These are phyloP conservation scores for Nadsonia starkeyi-henricii DNA, from an alignment of 1,139 yeast genomes.

Conservation along the genomic window DNA sequence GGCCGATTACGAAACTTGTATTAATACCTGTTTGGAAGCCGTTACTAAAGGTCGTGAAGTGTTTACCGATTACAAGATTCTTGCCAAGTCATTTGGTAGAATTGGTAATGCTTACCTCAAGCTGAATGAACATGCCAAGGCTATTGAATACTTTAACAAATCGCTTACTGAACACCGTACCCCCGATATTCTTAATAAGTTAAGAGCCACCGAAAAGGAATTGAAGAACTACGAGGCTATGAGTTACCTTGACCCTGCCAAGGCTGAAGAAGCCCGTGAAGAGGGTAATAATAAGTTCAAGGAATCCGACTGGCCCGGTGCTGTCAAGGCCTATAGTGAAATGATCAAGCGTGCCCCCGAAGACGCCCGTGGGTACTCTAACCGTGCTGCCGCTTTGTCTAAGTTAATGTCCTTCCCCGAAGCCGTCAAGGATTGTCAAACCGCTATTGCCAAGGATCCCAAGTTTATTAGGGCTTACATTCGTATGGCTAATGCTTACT, in stretches of 20 bases:
- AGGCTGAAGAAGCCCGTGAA: conserved; percentile 91
- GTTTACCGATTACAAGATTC: conserved; percentile 81
- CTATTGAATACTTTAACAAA: conserved; percentile 71
- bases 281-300: conserved; percentile 83
- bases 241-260: conserved; percentile 73
- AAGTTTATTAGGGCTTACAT: conserved; percentile 85
- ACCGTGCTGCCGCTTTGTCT: conserved; percentile 93
- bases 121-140: conserved; percentile 54
- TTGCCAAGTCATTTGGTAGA: conserved; percentile 90
- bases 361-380: conserved; percentile 94
- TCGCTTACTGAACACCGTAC: conserved; percentile 96
- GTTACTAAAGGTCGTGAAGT: conserved; percentile 78
- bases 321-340: conserved; percentile 88
- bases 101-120: conserved; percentile 74
- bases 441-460: conserved; percentile 81
- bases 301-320: conserved; percentile 92
- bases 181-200: conserved; percentile 79
- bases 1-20: conserved; percentile 79
- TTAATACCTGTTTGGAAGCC: conserved; percentile 67
- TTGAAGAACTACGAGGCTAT: conserved; percentile 64
- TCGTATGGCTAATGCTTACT: conserved; percentile 89
- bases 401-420: conserved; percentile 96
- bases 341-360: conserved; percentile 93
- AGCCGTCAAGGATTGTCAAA: conserved; percentile 83
- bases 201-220: conserved; percentile 78